phyloP scores from a whole-genome alignment of 2,329 filamentous ascomycete species.

The Aspergillus fijiensis region DNA sequence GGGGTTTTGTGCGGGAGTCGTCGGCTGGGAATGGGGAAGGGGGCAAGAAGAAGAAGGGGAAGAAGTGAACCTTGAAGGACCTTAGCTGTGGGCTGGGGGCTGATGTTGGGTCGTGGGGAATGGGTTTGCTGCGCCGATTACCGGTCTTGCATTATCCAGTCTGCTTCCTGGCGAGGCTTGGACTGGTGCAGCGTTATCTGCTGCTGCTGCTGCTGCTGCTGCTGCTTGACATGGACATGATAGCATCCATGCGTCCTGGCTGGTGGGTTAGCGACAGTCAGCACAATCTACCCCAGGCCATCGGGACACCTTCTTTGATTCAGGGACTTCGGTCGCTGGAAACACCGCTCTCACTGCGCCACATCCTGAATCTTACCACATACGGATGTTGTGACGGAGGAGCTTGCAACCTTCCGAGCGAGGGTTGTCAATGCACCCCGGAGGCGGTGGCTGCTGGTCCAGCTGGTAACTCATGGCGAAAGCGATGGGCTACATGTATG shows the following conservation, averaged over 20 bases:
- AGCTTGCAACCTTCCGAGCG: background rate
- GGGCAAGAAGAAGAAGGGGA: slow-evolving; percentile 50
- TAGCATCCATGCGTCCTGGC: too few species aligned
- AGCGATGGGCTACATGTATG: too few species aligned
- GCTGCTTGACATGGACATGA: background rate
- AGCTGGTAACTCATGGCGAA: background rate
- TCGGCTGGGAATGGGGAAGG: slow-evolving; percentile 9
- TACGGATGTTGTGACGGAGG: background rate
- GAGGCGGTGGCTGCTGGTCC: background rate
- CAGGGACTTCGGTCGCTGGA: background rate
- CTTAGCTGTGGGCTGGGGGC: background rate
- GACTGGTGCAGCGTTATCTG: background rate
- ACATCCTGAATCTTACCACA: background rate
- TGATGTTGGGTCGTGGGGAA: background rate
- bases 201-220: background rate
- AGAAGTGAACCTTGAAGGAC: slow-evolving; percentile 39
- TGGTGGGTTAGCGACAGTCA: too few species aligned
- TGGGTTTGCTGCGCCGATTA: background rate
- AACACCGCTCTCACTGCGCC: background rate
- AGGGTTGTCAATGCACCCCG: background rate
- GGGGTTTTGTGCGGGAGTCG: slow-evolving; percentile 64
- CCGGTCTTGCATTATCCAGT: background rate
- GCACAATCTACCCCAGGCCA: background rate
- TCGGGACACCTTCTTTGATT: background rate
- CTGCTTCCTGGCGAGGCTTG: background rate